Conservation (phyloP, 768 basidiomycete genomes). For the Russula vinacea region DNA sequence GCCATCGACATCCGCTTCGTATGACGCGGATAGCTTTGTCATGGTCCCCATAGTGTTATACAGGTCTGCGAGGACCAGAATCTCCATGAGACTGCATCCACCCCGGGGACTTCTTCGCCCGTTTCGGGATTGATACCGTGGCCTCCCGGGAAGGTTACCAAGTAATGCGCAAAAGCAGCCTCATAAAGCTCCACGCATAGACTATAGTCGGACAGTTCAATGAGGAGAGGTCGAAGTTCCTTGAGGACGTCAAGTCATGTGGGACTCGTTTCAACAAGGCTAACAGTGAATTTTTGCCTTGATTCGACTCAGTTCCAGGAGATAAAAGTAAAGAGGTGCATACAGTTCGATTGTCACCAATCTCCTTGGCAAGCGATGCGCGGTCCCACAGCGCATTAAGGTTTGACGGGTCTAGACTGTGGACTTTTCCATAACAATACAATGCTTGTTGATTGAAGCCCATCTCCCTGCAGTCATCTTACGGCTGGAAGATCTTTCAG, state of each 20-base stretch:
- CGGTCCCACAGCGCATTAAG: constrained; percentile 88
- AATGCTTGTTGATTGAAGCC: constrained; percentile 82
- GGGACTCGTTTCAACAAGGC: constrained; percentile 72
- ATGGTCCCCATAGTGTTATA: constrained; percentile 67
- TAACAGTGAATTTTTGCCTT: constrained; percentile 64
- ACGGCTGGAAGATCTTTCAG: neutral
- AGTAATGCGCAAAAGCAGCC: constrained; percentile 70
- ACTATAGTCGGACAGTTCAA: constrained; percentile 64
- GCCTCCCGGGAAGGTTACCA: constrained; percentile 47
- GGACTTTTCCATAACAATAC: constrained; percentile 86
- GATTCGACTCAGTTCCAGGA: neutral
- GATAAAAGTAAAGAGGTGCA: constrained; percentile 29
- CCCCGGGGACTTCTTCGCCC: constrained; percentile 33
- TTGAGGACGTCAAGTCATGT: constrained; percentile 76
- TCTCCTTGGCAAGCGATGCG: constrained; percentile 73
- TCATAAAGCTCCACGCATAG: constrained; percentile 68
- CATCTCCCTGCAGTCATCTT: constrained; percentile 45
- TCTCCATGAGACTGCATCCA: constrained; percentile 58
- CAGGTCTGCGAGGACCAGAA: constrained; percentile 84
- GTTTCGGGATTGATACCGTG: constrained; percentile 40
- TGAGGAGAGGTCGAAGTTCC: constrained; percentile 73
- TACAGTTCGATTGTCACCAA: constrained; percentile 67
- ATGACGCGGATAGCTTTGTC: constrained; percentile 66
- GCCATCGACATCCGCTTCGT: constrained; percentile 78
- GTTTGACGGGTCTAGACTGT: constrained; percentile 74